Evolutionary conservation across 805 yeast species (phyloP), one percentile per base, ranked within the genome.

Genomic region (Hanseniaspora thailandica): DNA sequence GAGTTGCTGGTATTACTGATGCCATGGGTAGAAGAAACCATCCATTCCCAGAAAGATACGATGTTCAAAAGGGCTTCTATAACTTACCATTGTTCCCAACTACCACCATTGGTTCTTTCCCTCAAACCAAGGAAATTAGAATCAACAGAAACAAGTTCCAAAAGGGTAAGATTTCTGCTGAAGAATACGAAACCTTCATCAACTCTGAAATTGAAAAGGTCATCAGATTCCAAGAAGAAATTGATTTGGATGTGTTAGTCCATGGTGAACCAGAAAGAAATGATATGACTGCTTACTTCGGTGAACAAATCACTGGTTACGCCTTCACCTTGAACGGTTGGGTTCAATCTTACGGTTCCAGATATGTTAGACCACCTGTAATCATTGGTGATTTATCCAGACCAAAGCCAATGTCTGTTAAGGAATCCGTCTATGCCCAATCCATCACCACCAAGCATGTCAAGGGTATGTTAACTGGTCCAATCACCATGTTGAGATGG

Each of bases 211-310:
- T 93, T 64, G 90, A 85, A 72, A 82, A 77, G 58, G 97, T 90
- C 68, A 86, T 93, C 75, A 84, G 87, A 78, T 93, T 93, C 94
- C 99, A 93, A 80, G 98, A 93, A 78, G 96, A 93, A 72, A 82
- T 90, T 68, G 99, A 95, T 64, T 81, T 93, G 66, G 99, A 93
- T 71, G 97, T 93, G 65, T 78, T 90, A 65, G 99, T 93, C 62
- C 98, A 93, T 76, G 99, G 99, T 79, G 99, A 93, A 80, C 98
- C 99, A 74, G 98, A 93, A 82, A 86, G 99, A 82, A 93, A 93
- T 78, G 99, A 93, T 78, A 93, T 93, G 99, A 98, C 93, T 68
- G 98, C 93, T 80, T 93, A 90, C 84, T 93, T 93, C 63, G 99
- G 98, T 80, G 98, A 93, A 79, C 88, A 87, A 79, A 79, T 93